Evolutionary conservation across 495 filamentous ascomycete species (phyloP).

Genomic region (Bacidia gigantensis): DNA sequence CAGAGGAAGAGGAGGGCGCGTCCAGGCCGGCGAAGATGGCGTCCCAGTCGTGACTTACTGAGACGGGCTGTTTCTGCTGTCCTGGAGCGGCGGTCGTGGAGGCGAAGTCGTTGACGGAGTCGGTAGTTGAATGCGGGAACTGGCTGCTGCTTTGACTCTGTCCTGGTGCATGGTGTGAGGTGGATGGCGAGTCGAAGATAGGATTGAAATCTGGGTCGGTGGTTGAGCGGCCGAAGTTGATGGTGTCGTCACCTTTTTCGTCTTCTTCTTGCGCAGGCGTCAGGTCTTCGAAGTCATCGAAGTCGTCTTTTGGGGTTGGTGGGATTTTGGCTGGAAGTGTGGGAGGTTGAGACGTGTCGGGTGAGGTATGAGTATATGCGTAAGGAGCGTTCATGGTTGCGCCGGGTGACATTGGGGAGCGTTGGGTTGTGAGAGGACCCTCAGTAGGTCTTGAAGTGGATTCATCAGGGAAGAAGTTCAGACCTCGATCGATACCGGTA

Average conservation of each 20-base stretch:
- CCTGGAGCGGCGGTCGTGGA: conserved; percentile 26
- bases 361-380: conserved; percentile 11
- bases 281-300: conserved; percentile 83
- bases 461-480: conserved; percentile 14
- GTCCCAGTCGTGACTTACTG: conserved; percentile 70
- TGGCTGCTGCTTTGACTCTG: conserved; percentile 24
- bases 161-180: conserved; percentile 20
- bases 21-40: conserved; percentile 80
- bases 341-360: conserved; percentile 17
- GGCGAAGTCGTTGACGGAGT: conserved; percentile 34
- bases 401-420: conserved; percentile 17
- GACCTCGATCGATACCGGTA: conserved; percentile 15
- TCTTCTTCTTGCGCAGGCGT: conserved; percentile 82
- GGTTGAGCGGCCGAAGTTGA: conserved; percentile 32
- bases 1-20: conserved; percentile 21
- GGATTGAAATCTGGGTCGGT: conserved; percentile 50
- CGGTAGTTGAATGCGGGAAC: conserved; percentile 20
- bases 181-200: conserved; percentile 38
- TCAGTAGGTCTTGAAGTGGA: background rate
- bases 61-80: conserved; percentile 23
- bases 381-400: conserved; percentile 15
- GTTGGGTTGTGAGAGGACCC: conserved; percentile 7
- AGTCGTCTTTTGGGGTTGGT: conserved; percentile 45
- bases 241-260: conserved; percentile 42
- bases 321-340: conserved; percentile 9